Evolutionary conservation across 139 green algal species (phyloP), one percentile per base, ranked within the genome.

Genomic region (Protoeuglena noctilucae): DNA sequence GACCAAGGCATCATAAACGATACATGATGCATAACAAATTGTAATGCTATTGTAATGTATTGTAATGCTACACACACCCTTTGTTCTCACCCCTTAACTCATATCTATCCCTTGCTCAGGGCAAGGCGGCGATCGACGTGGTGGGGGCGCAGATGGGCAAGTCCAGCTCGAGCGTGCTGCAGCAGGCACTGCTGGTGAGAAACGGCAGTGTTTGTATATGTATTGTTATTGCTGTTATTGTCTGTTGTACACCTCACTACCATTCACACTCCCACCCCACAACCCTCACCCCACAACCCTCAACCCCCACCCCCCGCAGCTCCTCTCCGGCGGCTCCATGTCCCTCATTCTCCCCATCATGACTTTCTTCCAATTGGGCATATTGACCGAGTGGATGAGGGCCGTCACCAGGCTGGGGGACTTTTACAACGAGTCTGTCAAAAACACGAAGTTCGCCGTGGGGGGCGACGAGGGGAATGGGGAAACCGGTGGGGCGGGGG

Each of bases 41-140:
- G n/a, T n/a, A n/a, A n/a, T n/a, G n/a, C n/a, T n/a, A n/a, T n/a
- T n/a, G n/a, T n/a, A n/a, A n/a, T n/a, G n/a, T n/a, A n/a, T n/a
- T n/a, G n/a, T n/a, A n/a, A n/a, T n/a, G n/a, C n/a, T n/a, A n/a
- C n/a, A n/a, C n/a, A n/a, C n/a, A n/a, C n/a, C n/a, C n/a, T n/a
- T n/a, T n/a, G n/a, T n/a, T n/a, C 48, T 34, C 18, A 25, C 3
- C 48, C 2, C n/a, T n/a, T n/a, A n/a, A n/a, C n/a, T n/a, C n/a
- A n/a, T n/a, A n/a, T 21, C 46, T 21, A 12, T 52, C 19, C 25
- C 19, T 12, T 22, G 23, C 19, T 19, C 18, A 52, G 25, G 9
- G 87, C 48, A 96, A 96, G 66, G 88, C 88, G 14, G 85, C 88
- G 27, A 88, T 96, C 31, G 87, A 95, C 57, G 84, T 94, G 9